Conservation (phyloP, 352 stramenopile species). For the Peronospora belbahrii region DNA sequence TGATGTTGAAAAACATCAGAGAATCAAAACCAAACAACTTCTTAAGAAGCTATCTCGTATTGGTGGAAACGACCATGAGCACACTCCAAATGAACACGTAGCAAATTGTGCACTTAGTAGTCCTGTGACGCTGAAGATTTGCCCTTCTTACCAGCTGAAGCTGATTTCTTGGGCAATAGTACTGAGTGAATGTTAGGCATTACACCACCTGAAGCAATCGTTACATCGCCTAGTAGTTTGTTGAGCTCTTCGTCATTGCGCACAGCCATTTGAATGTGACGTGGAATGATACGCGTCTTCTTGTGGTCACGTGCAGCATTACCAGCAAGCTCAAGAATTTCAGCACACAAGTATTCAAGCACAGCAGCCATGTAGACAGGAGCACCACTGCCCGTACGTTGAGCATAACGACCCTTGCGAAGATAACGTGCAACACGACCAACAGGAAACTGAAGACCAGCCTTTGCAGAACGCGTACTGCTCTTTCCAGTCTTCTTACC, state of each 20-base stretch:
- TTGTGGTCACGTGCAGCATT: conserved; percentile 95
- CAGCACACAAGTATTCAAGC: conserved; percentile 90
- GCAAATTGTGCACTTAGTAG: conserved; percentile 66
- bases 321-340: conserved; percentile 92
- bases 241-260: conserved; percentile 93
- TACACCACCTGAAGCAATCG: conserved; percentile 92
- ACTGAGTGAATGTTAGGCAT: conserved; percentile 95
- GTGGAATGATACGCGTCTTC: conserved; percentile 93
- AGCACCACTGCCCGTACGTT: conserved; percentile 87
- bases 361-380: conserved; percentile 94
- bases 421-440: conserved; percentile 92
- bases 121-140: conserved; percentile 48
- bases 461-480: conserved; percentile 77
- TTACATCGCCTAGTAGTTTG: conserved; percentile 91
- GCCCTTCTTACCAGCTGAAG: conserved; percentile 40
- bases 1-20: conserved; percentile 41
- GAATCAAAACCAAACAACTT: conserved; percentile 15
- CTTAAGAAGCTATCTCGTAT: conserved; percentile 21
- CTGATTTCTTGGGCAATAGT: conserved; percentile 82
- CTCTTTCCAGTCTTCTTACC: conserved; percentile 64
- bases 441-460: conserved; percentile 93
- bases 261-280: conserved; percentile 93
- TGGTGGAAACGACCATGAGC: conserved; percentile 44
- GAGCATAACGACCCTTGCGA: conserved; percentile 87
- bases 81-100: conserved; percentile 89